Evolutionary conservation across 169 alveolate genomes (phyloP).

Genomic region (Eimeria tenella): DNA sequence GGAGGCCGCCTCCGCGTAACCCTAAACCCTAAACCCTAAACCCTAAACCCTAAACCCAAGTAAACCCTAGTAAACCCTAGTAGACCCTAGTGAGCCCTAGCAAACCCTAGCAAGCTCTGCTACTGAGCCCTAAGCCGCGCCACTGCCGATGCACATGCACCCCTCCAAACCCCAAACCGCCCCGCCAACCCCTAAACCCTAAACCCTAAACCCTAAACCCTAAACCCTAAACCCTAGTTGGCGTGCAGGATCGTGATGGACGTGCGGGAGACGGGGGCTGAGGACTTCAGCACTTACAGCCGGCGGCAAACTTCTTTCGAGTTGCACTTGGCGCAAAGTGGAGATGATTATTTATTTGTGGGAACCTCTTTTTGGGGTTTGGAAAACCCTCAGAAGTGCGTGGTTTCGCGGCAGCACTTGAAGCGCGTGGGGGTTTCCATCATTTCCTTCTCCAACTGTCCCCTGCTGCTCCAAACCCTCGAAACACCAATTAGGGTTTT

Average conservation of each 20-base stretch:
- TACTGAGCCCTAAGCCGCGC: too few species aligned
- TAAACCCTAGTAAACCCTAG: too few species aligned
- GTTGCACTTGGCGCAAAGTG: neutral
- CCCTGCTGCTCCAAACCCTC: neutral
- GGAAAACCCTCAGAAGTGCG: neutral
- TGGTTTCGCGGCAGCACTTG: neutral
- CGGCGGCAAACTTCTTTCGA: neutral
- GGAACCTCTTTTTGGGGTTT: neutral
- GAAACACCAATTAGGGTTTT: neutral
- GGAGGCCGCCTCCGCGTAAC: too few species aligned
- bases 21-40: too few species aligned
- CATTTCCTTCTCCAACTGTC: conserved; percentile 1
- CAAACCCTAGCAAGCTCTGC: too few species aligned
- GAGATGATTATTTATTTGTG: neutral
- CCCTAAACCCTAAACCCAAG: too few species aligned
- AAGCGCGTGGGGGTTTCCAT: conserved; percentile 3
- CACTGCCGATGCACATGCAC: too few species aligned
- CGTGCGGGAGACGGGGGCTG: neutral
- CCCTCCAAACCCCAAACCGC: too few species aligned
- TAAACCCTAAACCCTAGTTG: too few species aligned
- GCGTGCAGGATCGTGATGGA: neutral
- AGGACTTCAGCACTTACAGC: conserved; percentile 14
- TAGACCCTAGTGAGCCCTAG: too few species aligned
- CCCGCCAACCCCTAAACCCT: too few species aligned
- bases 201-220: too few species aligned